Evolutionary conservation across 2,329 filamentous ascomycete species (phyloP), one percentile per base, ranked within the genome.

Genomic region (Drechslerella coelobrocha): DNA sequence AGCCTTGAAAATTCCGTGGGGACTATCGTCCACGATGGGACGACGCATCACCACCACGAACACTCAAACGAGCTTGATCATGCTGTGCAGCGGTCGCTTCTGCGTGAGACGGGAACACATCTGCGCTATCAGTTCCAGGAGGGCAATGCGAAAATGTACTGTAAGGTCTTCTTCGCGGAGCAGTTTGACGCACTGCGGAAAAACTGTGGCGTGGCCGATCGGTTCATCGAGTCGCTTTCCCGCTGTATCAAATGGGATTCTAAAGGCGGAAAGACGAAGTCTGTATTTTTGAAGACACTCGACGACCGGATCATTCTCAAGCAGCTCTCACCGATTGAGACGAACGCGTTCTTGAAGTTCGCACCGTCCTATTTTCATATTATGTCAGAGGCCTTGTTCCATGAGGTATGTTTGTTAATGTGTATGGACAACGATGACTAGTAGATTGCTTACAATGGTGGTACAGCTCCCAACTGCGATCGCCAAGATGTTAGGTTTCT

Each of bases 401-500:
- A 96, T 76, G 92, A 93, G 59, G 74, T 75, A 47, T 60, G 72
- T 41, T 19, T 48, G 34, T 7, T 12, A 2, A 10, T 51, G 2
- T 2, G 21, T 10, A 19, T 41, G 37, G 5, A 9, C 19, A 2
- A 5, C 19, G n/a, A n/a, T 7, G 5, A 5, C 17, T 41, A 51
- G 2, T n/a, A n/a, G 19, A 21, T 55, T 39, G 29, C 4, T 17
- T 19, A 23, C 21, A 12, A 34, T 9, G 8, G 14, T 37, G 9
- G 23, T 55, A 17, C 45, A 75, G 75, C 83, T 99, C 1, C 94
- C 94, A 0, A 96, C 91, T 0, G 94, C 96, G 43, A 99, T 99
- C 76, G 94, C 94, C 27, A 99, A 99, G 81, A 99, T 99, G 94
- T 86, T 99, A 59, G 94, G 94, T 0, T 95, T 99, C 78, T 99